phyloP scores from a whole-genome alignment of 2,329 filamentous ascomycete genomes.

The Torrubiellomyces zombiae region DNA sequence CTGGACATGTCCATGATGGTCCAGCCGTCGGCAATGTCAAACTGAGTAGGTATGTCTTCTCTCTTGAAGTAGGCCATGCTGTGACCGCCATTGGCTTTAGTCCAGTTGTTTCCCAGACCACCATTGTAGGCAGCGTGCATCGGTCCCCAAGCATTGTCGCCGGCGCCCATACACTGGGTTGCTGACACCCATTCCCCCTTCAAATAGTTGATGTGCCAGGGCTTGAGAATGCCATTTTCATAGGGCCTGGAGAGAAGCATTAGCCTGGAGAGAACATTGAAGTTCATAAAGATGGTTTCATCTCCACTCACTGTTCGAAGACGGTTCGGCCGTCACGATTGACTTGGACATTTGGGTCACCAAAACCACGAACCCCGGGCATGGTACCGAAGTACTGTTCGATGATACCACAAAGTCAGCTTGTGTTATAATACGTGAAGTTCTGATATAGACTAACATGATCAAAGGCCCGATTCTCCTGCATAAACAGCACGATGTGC shows the following conservation, averaged over 20 bases:
- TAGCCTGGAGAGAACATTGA: too few relatives aligned
- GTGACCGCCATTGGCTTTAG: slow-evolving; percentile 7
- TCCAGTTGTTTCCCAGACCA: slow-evolving; percentile 34
- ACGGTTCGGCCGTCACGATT: slow-evolving; percentile 21
- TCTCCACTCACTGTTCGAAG: slow-evolving; percentile 32
- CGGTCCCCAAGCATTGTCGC: slow-evolving; percentile 30
- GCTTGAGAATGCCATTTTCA: slow-evolving; percentile 28
- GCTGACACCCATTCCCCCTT: slow-evolving; percentile 26
- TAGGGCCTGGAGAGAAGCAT: slow-evolving; percentile 20
- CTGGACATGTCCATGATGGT: slow-evolving; percentile 15
- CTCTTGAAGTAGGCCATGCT: slow-evolving; percentile 31
- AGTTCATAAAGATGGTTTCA: too few relatives aligned
- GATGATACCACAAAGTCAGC: too few relatives aligned
- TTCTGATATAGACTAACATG: slow-evolving; percentile 11
- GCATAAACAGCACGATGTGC: slow-evolving; percentile 42
- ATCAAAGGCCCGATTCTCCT: slow-evolving; percentile 21
- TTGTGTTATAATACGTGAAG: too few relatives aligned
- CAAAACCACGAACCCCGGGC: slow-evolving; percentile 36
- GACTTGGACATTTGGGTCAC: slow-evolving; percentile 19
- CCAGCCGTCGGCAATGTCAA: slow-evolving; percentile 36
- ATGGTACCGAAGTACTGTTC: slow-evolving; percentile 38
- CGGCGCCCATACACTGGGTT: slow-evolving; percentile 34
- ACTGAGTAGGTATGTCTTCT: slow-evolving; percentile 34
- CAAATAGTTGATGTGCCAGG: slow-evolving; percentile 31
- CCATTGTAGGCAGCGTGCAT: slow-evolving; percentile 34